Base-by-base conservation (phyloP, 441 rosid genomes). In the Theobroma grandiflorum region DNA sequence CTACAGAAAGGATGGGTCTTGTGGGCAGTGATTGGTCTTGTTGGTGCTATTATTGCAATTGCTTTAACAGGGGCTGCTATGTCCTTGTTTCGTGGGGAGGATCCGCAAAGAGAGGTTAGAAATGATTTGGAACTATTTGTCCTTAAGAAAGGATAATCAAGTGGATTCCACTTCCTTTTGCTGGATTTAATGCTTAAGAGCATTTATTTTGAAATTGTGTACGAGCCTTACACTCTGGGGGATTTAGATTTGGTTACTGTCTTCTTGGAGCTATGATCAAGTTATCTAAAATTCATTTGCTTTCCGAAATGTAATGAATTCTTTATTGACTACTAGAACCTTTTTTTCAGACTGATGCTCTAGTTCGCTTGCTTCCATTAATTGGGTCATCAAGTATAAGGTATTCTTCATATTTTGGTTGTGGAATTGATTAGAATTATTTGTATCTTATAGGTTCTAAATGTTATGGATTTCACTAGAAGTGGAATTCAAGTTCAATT, bases 101-200 rank as follows among this genome's bases (percentile, higher is more conserved):
- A 86, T 66, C 91, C 91, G 9, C 85, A 90, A 78, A 86, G 95
- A 90, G 89, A 90, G 91, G 95, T 91, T 72, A 83, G 87, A 42
- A 81, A 78, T 76, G 26, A 35, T 72, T 74, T 65, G 73, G 15
- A 47, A 72, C 55, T 55, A 26, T 31, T 42, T 4, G 18, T 42
- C 43, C 9, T 55, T 57, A 4, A 43, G 18, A 64, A 64, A 9
- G 69, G 69, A 33, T 16, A 1, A 8, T 16, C 42, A 14, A 64
- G 35, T 31, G 15, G 66, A 14, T 35, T 64, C 18, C 69, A 64
- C 18, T 35, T 64, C 3, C 43, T 35, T 64, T 31, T 35, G 52
- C 31, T 0, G 31, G 31, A 37, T n/a, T n/a, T 42, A 57, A 45
- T 45, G 31, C 31, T 26, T 26, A 26, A 26, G 31, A 26, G 31